phyloP scores from a whole-genome alignment of 768 basidiomycete genomes.

The Udeniomyces megalosporus region DNA sequence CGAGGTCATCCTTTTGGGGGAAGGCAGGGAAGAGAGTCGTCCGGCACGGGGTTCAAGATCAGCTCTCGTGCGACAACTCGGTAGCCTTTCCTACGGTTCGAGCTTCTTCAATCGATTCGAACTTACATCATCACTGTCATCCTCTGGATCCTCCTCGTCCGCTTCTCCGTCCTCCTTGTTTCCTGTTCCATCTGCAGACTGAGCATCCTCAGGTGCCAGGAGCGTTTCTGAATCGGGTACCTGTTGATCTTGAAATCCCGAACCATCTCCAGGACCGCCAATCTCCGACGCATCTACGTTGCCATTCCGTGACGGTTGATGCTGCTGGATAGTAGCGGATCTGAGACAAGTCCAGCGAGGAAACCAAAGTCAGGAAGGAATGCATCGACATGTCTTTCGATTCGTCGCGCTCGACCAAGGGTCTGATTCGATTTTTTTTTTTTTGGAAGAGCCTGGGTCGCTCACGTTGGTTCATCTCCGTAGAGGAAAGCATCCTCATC shows the following conservation, averaged over 20 bases:
- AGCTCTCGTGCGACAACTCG: neutral
- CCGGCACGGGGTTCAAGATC: too few relatives aligned
- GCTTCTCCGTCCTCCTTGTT: conserved; percentile 32
- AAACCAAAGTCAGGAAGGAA: neutral
- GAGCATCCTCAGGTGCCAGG: neutral
- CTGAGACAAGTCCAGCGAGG: neutral
- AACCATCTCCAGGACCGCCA: too few relatives aligned
- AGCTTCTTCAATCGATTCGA: neutral
- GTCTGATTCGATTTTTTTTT: too few relatives aligned
- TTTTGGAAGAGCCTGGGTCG: too few relatives aligned
- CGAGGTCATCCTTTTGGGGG: conserved; percentile 46
- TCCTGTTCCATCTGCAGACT: neutral
- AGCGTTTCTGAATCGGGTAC: too few relatives aligned
- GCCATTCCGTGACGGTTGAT: neutral
- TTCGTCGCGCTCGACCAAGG: too few relatives aligned
- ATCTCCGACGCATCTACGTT: too few relatives aligned
- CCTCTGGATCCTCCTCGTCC: conserved; percentile 29
- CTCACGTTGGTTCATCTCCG: conserved; percentile 36
- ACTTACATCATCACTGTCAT: conserved; percentile 39
- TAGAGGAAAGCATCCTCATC: conserved; percentile 71
- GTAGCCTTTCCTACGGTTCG: neutral
- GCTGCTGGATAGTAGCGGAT: neutral
- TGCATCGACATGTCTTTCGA: too few relatives aligned
- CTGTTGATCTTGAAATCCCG: too few relatives aligned
- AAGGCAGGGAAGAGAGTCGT: neutral